phyloP scores from a whole-genome alignment of 2,329 filamentous ascomycete genomes.

The Myriosclerotinia curreyana region DNA sequence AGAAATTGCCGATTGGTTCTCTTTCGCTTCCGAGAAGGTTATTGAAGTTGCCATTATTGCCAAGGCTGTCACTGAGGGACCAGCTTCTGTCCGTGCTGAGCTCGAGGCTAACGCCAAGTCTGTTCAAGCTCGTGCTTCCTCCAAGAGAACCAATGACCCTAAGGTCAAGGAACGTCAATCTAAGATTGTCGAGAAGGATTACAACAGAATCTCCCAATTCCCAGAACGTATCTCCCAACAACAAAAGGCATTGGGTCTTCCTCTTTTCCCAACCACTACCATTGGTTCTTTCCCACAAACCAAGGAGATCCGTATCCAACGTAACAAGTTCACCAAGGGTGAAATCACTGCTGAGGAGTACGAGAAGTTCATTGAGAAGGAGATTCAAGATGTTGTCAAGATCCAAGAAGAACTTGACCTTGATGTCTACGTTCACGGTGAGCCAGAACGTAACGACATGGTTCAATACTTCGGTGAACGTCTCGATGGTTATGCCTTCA shows the following conservation, averaged over 20 bases:
- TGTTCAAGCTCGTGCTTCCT: conserved; percentile 84
- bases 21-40: conserved; percentile 94
- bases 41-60: conserved; percentile 87
- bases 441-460: conserved; percentile 99
- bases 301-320: conserved; percentile 93
- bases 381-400: conserved; percentile 92
- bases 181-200: conserved; percentile 77
- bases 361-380: conserved; percentile 98
- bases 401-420: conserved; percentile 98
- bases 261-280: conserved; percentile 97
- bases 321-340: conserved; percentile 98
- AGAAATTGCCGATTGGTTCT: conserved; percentile 97
- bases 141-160: conserved; percentile 93
- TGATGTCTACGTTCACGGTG: conserved; percentile 96
- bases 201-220: conserved; percentile 93
- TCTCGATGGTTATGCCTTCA: conserved; percentile 95
- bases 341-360: conserved; percentile 91
- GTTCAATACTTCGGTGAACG: conserved; percentile 99
- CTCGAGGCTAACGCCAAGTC: conserved; percentile 98
- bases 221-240: conserved; percentile 79
- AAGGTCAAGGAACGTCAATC: conserved; percentile 95
- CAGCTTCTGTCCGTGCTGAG: conserved; percentile 78
- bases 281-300: conserved; percentile 99
- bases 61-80: conserved; percentile 93
- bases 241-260: conserved; percentile 88